Evolutionary conservation across 75 land plant genomes (phyloP).

Genomic region (Chamaecyparis obtusa): DNA sequence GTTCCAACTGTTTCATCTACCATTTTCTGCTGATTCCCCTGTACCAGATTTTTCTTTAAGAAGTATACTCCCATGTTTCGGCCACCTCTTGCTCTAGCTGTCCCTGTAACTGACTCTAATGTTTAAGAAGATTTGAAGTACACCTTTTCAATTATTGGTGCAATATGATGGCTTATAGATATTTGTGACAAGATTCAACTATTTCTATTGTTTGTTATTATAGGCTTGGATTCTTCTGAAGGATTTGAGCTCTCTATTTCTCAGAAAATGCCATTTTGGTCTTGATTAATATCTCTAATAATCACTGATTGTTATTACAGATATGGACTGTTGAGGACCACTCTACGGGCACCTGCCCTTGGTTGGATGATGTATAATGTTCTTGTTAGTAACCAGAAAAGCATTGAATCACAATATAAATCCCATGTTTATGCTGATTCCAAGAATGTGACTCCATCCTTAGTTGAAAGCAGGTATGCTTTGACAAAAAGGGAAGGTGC

Average conservation of each 20-base stretch:
- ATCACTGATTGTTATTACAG: constrained; percentile 24
- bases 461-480: constrained; percentile 69
- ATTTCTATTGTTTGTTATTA: neutral
- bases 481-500: constrained; percentile 86
- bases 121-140: neutral
- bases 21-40: neutral
- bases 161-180: neutral
- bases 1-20: neutral
- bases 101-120: neutral
- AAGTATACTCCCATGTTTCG: neutral
- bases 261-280: neutral
- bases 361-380: constrained; percentile 98
- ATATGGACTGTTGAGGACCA: constrained; percentile 73
- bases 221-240: neutral
- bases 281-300: neutral
- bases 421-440: constrained; percentile 97
- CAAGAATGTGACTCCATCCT: constrained; percentile 66
- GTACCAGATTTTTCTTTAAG: neutral
- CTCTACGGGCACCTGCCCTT: constrained; percentile 78
- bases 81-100: neutral
- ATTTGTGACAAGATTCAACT: neutral
- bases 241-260: neutral
- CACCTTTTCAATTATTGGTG: neutral
- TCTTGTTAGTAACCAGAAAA: constrained; percentile 89
- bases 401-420: constrained; percentile 83